phyloP scores from a whole-genome alignment of 192 early-diverging fungal genomes.

The Radiomyces spectabilis region DNA sequence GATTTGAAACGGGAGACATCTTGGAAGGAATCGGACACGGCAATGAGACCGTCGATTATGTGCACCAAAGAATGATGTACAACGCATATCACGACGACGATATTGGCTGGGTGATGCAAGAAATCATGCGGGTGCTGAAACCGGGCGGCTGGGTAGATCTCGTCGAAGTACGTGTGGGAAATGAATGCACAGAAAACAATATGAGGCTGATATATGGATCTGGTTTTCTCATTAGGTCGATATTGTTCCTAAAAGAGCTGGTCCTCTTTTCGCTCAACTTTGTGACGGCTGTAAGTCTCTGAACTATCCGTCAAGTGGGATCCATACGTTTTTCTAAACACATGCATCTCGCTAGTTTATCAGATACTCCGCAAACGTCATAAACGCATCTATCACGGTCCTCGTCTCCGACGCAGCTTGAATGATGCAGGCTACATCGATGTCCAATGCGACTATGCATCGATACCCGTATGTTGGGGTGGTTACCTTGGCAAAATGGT shows the following conservation, averaged over 20 bases:
- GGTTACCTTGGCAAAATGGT: constrained; percentile 14
- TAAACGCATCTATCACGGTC: neutral
- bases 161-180: neutral
- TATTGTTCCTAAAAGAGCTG: constrained; percentile 1
- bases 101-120: neutral
- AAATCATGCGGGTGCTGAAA: constrained; percentile 5
- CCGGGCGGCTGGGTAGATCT: constrained; percentile 10
- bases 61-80: constrained; percentile 12
- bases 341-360: neutral
- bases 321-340: neutral
- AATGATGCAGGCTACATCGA: neutral
- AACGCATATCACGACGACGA: neutral
- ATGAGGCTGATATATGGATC: too few relatives aligned
- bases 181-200: too few relatives aligned
- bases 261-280: neutral
- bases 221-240: too few relatives aligned
- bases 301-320: neutral
- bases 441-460: constrained; percentile 8
- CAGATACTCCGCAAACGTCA: neutral
- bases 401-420: neutral
- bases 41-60: constrained; percentile 6
- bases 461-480: constrained; percentile 20
- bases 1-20: neutral
- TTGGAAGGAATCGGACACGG: neutral
- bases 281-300: neutral